These are phyloP conservation scores for Lenwebbia sp. DNA, from an alignment of 345 rosid species.

Conservation along the genomic window DNA sequence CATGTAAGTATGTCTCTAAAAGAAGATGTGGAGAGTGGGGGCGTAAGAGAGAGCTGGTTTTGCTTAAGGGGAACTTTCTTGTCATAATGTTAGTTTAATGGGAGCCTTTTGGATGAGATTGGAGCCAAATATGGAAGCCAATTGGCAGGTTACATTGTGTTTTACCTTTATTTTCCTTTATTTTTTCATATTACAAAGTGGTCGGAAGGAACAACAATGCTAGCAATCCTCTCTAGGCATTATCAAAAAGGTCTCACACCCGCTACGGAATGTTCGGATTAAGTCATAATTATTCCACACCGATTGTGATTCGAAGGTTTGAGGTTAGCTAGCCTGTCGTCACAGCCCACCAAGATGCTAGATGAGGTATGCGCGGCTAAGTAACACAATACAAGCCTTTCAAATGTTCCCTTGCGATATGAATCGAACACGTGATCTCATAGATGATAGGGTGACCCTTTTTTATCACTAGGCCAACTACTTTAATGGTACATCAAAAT, in stretches of 20 bases:
- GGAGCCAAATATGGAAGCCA: background rate
- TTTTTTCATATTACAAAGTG: background rate
- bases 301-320: accelerated
- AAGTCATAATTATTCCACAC: accelerated
- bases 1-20: too few relatives aligned
- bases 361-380: accelerated
- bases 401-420: background rate
- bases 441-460: background rate
- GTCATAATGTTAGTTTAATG: background rate
- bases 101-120: background rate
- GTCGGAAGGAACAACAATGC: background rate
- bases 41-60: background rate
- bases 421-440: background rate
- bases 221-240: background rate
- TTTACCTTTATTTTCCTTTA: background rate
- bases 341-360: too few relatives aligned
- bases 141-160: background rate
- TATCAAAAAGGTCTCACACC: accelerated
- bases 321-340: accelerated
- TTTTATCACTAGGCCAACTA: background rate
- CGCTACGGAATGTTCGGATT: accelerated
- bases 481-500: background rate
- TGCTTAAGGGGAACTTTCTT: background rate
- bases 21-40: background rate
- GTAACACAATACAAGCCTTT: background rate